A percentile compares a stretch with the other conserved stretches of the same genome.
phyloP scores from a whole-genome alignment of 192 early-diverging fungal genomes.

The Coemansia sp. region DNA sequence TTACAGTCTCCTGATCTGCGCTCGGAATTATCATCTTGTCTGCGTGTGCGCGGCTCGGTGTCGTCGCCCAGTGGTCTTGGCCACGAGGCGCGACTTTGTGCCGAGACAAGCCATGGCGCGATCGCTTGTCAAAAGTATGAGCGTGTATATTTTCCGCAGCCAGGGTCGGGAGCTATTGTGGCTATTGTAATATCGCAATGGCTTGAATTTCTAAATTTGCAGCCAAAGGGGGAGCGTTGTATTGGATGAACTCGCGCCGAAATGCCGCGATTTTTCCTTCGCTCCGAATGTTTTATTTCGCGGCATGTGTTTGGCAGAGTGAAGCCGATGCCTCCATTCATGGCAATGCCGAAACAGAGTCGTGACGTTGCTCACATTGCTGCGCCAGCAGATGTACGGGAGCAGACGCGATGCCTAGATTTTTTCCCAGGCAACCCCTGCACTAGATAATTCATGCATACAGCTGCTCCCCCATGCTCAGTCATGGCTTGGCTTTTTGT shows the following conservation, averaged over 20 bases:
- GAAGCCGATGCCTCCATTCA: constrained; percentile 2
- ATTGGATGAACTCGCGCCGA: neutral
- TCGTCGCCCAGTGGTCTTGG: neutral
- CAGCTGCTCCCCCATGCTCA: neutral
- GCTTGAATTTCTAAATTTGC: neutral
- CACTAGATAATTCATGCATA: constrained; percentile 17
- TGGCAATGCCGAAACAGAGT: constrained; percentile 3
- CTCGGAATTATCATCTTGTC: constrained; percentile 14
- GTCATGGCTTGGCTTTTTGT: neutral
- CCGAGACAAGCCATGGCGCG: neutral
- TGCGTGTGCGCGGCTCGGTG: neutral
- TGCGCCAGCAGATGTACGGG: neutral
- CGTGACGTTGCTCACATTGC: constrained; percentile 1
- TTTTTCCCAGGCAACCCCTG: constrained; percentile 15
- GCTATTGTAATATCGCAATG: constrained; percentile 13
- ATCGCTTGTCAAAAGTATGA: neutral
- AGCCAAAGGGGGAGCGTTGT: neutral
- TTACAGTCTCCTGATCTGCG: constrained; percentile 2
- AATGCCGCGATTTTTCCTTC: neutral
- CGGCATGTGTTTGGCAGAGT: constrained; percentile 5
- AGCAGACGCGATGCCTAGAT: neutral
- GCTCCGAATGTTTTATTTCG: neutral
- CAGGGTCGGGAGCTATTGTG: constrained; percentile 13
- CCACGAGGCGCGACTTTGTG: neutral
- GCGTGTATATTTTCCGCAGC: constrained; percentile 15